Evolutionary conservation across 176 grass and related monocot genomes (phyloP).

Genomic region (Alloteropsis semialata): DNA sequence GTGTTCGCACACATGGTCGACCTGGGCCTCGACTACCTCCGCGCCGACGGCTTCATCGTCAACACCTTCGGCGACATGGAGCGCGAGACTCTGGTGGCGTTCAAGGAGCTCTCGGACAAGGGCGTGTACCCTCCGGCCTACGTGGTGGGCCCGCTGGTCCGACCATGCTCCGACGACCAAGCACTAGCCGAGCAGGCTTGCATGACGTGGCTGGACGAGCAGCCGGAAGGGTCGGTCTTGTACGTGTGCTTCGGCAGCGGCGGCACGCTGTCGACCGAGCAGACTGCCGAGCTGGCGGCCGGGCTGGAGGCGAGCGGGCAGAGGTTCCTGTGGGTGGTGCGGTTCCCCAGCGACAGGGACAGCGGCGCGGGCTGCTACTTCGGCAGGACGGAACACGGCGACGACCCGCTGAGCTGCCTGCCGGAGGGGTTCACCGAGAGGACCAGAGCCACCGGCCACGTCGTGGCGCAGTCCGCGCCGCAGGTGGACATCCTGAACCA

Average conservation of each 20-base stretch:
- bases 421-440: constrained; percentile 33
- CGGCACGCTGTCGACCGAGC: constrained; percentile 42
- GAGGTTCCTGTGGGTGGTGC: constrained; percentile 63
- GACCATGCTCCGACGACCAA: neutral
- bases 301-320: constrained; percentile 65
- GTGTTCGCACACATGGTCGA: constrained; percentile 7
- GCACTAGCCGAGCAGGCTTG: too few relatives aligned
- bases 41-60: constrained; percentile 44
- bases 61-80: constrained; percentile 57
- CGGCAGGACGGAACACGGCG: neutral
- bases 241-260: constrained; percentile 68
- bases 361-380: constrained; percentile 25
- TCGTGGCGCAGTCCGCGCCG: constrained; percentile 42
- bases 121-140: constrained; percentile 42
- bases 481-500: constrained; percentile 51
- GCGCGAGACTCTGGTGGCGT: constrained; percentile 16
- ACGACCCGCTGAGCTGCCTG: constrained; percentile 30
- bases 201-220: constrained; percentile 64
- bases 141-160: constrained; percentile 45
- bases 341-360: constrained; percentile 23
- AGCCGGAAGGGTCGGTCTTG: constrained; percentile 55
- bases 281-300: constrained; percentile 45
- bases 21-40: neutral
- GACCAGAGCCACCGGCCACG: constrained; percentile 21
- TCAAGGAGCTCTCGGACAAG: constrained; percentile 23